Evolutionary conservation across 2,329 filamentous ascomycete genomes (phyloP).

Genomic region (Alternaria sp.): DNA sequence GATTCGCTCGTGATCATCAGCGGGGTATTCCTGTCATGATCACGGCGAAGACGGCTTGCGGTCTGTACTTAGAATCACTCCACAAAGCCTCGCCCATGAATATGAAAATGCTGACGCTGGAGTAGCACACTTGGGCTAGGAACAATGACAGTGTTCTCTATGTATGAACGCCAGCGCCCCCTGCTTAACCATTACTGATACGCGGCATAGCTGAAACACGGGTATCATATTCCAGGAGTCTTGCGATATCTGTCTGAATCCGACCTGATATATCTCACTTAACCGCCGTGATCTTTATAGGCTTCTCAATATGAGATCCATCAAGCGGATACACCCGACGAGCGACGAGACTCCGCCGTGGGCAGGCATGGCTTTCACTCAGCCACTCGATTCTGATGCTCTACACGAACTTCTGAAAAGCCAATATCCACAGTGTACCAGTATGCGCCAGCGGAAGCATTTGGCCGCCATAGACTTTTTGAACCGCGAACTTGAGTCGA

Average conservation of each 20-base stretch:
- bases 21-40: not conserved
- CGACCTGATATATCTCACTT: not conserved
- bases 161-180: not conserved
- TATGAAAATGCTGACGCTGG: not conserved
- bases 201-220: not conserved
- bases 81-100: not conserved
- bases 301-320: constrained; percentile 13
- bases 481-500: constrained; percentile 28
- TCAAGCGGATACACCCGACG: constrained; percentile 25
- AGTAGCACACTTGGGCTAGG: not conserved
- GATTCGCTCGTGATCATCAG: not conserved
- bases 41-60: not conserved
- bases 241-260: not conserved
- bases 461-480: constrained; percentile 41
- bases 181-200: not conserved
- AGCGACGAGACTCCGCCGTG: constrained; percentile 38
- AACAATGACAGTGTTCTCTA: not conserved
- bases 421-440: constrained; percentile 29
- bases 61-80: not conserved
- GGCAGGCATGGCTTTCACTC: constrained; percentile 33
- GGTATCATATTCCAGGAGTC: not conserved
- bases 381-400: constrained; percentile 35
- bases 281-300: not conserved
- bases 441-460: constrained; percentile 36
- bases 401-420: constrained; percentile 32